Conservation (phyloP, 208 protist genomes). For the Leishmania aethiopica region DNA sequence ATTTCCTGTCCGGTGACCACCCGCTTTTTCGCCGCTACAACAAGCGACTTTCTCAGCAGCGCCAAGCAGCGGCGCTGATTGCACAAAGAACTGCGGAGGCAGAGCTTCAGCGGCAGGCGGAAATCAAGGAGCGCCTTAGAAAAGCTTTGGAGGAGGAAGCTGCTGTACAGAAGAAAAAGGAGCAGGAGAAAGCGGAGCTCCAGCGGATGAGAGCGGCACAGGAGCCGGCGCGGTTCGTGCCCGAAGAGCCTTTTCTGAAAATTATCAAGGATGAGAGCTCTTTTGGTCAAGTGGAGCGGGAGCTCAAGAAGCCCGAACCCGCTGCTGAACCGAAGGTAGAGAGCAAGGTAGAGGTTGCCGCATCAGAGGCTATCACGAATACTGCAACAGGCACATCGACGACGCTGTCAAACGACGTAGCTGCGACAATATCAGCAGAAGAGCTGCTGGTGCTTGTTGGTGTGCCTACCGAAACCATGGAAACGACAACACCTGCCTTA, state of each 20-base stretch:
- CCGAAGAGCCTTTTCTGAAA: constrained; percentile 57
- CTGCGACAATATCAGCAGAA: constrained; percentile 35
- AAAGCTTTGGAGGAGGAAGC: constrained; percentile 48
- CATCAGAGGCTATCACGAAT: neutral
- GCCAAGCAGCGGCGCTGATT: constrained; percentile 64
- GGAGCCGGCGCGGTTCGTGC: constrained; percentile 2
- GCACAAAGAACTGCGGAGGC: constrained; percentile 56
- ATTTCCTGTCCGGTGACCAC: constrained; percentile 75
- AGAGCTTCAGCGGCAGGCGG: constrained; percentile 56
- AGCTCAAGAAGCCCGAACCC: constrained; percentile 10
- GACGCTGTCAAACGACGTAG: constrained; percentile 3
- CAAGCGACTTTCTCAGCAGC: constrained; percentile 51
- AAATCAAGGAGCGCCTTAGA: constrained; percentile 54
- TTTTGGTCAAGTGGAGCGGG: constrained; percentile 35
- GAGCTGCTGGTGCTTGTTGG: constrained; percentile 76
- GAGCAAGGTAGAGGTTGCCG: neutral
- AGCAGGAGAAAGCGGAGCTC: constrained; percentile 23
- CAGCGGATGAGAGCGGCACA: constrained; percentile 16
- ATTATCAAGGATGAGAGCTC: constrained; percentile 61
- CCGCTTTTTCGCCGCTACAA: constrained; percentile 79
- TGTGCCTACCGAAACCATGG: constrained; percentile 20
- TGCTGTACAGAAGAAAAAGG: constrained; percentile 28
- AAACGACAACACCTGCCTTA: constrained; percentile 3
- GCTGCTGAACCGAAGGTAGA: constrained; percentile 8
- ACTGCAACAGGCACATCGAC: neutral